Conservation (phyloP, 257 asterid genomes). For the Schizonepeta tenuifolia region DNA sequence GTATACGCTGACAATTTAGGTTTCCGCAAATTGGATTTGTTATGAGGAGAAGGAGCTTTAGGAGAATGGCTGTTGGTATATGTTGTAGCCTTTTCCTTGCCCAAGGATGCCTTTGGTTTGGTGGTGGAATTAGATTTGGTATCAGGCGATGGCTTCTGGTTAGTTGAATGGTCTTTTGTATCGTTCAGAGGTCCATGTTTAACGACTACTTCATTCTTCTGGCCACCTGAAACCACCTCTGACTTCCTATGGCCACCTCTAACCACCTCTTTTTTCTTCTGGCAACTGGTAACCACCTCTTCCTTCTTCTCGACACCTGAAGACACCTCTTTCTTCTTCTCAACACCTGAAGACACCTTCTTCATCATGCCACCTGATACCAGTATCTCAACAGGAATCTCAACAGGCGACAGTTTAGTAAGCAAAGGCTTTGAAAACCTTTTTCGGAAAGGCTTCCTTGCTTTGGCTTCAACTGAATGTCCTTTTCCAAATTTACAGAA, state of each 20-base stretch:
- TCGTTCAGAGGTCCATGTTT: conserved; percentile 21
- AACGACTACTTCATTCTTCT: conserved; percentile 17
- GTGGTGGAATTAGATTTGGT: conserved; percentile 34
- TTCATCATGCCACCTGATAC: conserved; percentile 48
- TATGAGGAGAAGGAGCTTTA: conserved; percentile 33
- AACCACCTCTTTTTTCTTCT: not conserved
- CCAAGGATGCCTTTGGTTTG: conserved; percentile 36
- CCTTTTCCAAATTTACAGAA: conserved; percentile 74
- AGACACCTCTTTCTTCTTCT: conserved; percentile 8
- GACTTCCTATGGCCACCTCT: not conserved
- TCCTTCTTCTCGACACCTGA: not conserved
- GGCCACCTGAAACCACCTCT: not conserved
- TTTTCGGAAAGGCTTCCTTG: conserved; percentile 51
- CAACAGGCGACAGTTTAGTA: conserved; percentile 37
- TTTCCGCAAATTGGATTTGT: conserved; percentile 34
- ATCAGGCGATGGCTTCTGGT: conserved; percentile 37
- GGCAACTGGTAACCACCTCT: not conserved
- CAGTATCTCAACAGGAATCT: conserved; percentile 32
- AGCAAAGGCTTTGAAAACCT: conserved; percentile 38
- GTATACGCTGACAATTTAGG: conserved; percentile 36
- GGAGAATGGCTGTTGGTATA: conserved; percentile 28
- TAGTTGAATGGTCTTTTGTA: conserved; percentile 20
- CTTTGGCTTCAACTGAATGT: conserved; percentile 49
- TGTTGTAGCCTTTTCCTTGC: conserved; percentile 26
- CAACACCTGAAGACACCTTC: conserved; percentile 13